Evolutionary conservation across 192 early-diverging fungal species (phyloP).

Genomic region (Backusella westeae): DNA sequence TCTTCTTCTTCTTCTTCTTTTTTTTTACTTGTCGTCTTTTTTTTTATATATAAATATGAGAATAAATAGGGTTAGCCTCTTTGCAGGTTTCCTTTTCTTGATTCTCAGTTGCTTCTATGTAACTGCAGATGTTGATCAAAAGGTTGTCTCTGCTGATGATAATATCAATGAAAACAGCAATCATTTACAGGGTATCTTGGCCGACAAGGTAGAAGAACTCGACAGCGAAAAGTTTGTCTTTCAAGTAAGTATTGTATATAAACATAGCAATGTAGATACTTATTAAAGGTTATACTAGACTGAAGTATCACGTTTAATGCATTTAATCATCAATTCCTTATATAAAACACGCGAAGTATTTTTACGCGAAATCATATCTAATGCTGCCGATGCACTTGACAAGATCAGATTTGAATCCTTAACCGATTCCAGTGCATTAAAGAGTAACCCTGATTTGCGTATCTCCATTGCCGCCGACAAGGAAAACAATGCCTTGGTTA

Average conservation of each 20-base stretch:
- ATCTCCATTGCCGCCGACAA: conserved; percentile 81
- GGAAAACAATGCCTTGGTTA: conserved; percentile 72
- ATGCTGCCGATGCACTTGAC: conserved; percentile 95
- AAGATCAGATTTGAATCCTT: conserved; percentile 83
- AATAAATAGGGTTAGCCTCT: conserved; percentile 3
- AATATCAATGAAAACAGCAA: not conserved
- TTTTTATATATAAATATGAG: conserved; percentile 6
- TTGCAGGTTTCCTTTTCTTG: not conserved
- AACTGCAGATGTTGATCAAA: conserved; percentile 5
- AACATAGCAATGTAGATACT: not conserved
- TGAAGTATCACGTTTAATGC: conserved; percentile 88
- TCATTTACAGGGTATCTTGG: not conserved
- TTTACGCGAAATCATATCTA: conserved; percentile 94
- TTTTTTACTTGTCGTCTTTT: not conserved
- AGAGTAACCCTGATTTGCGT: conserved; percentile 67
- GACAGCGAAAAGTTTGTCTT: conserved; percentile 34
- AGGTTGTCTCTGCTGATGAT: not conserved
- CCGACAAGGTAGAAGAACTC: conserved; percentile 17
- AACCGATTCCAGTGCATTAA: conserved; percentile 64
- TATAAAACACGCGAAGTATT: conserved; percentile 98
- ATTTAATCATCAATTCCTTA: conserved; percentile 93
- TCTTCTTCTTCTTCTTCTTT: conserved; percentile 8
- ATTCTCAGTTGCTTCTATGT: not conserved
- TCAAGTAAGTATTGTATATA: conserved; percentile 21
- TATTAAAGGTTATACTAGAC: conserved; percentile 48